A percentile compares a stretch with the other conserved stretches of the same genome.
Conservation (phyloP, 73 alveolate species). For the Tetrahymena borealis region DNA sequence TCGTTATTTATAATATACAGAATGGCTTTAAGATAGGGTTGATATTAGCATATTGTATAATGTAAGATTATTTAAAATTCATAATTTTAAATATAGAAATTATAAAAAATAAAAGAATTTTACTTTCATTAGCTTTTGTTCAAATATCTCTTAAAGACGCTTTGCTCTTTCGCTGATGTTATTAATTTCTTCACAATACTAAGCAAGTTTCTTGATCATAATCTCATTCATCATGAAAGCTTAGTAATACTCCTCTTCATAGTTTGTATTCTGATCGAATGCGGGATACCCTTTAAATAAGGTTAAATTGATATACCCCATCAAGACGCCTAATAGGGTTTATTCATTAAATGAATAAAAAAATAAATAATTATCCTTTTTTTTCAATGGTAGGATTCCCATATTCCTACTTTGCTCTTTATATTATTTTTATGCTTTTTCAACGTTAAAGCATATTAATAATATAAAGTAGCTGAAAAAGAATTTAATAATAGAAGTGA, state of each 20-base stretch:
- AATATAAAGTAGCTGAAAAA: not conserved
- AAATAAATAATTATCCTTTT: not conserved
- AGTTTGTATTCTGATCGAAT: not conserved
- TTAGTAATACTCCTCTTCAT: not conserved
- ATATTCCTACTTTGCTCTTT: not conserved
- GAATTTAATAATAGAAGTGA: no score
- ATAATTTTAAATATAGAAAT: no score
- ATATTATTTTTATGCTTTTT: not conserved
- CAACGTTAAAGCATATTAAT: not conserved
- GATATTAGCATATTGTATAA: no score
- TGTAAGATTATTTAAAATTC: no score
- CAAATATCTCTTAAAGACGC: not conserved
- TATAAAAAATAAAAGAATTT: not conserved
- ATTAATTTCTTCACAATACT: not conserved
- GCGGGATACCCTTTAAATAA: conserved; percentile 3
- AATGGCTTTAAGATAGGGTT: no score
- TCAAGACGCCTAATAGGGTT: conserved; percentile 2
- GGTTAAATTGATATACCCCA: conserved; percentile 2
- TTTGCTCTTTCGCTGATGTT: not conserved
- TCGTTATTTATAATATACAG: no score
- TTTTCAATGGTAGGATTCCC: conserved; percentile 2
- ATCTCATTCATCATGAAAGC: not conserved
- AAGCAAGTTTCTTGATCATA: not conserved
- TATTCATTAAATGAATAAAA: not conserved
- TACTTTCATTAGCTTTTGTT: not conserved